Evolutionary conservation across 495 filamentous ascomycete genomes (phyloP).

Genomic region (Friedmanniomyces simplex): DNA sequence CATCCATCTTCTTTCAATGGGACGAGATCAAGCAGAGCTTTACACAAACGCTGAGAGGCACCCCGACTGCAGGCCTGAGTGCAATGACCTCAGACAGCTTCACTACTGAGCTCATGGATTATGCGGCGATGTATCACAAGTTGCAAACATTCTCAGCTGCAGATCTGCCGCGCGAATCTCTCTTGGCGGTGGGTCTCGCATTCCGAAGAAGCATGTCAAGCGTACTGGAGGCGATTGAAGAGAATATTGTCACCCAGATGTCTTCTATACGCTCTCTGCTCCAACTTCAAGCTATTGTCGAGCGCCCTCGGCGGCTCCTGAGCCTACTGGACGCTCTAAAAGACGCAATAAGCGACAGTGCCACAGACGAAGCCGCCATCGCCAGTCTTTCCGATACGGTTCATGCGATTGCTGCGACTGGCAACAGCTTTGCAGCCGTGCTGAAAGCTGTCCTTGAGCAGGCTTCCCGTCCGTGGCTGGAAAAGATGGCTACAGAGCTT

Average conservation of each 20-base stretch:
- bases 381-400: slow-evolving; percentile 55
- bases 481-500: slow-evolving; percentile 39
- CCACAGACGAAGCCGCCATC: slow-evolving; percentile 58
- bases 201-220: slow-evolving; percentile 49
- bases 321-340: slow-evolving; percentile 51
- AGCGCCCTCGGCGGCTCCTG: slow-evolving; percentile 52
- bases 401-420: slow-evolving; percentile 52
- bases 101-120: slow-evolving; percentile 45
- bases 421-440: slow-evolving; percentile 20
- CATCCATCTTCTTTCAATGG: slow-evolving; percentile 68
- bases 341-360: slow-evolving; percentile 39
- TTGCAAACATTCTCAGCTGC: background rate
- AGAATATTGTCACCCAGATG: background rate
- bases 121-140: slow-evolving; percentile 35
- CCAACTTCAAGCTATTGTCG: slow-evolving; percentile 58
- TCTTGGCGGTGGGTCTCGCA: slow-evolving; percentile 47
- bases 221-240: slow-evolving; percentile 26
- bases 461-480: slow-evolving; percentile 60
- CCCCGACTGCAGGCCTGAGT: slow-evolving; percentile 63
- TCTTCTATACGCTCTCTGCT: slow-evolving; percentile 43
- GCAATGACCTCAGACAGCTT: slow-evolving; percentile 45
- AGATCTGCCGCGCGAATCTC: background rate
- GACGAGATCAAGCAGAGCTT: slow-evolving; percentile 49
- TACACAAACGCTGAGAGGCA: slow-evolving; percentile 39
- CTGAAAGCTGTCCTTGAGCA: slow-evolving; percentile 55